These are phyloP conservation scores for Solanum pinnatisectum DNA, from an alignment of 257 asterid species.

Conservation along the genomic window DNA sequence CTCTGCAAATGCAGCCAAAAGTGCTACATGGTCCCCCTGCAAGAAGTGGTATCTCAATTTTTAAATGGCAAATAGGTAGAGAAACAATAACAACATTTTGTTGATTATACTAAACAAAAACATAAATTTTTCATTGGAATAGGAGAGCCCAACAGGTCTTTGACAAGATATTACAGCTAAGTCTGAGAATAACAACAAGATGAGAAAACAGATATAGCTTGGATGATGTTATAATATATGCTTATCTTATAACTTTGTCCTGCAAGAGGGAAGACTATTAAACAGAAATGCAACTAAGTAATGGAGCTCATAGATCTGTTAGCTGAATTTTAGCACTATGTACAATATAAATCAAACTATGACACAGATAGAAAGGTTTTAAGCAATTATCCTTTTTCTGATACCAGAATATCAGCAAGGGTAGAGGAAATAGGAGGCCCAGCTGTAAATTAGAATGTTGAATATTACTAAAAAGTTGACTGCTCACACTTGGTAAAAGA, in stretches of 20 bases:
- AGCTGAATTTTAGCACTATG: background rate
- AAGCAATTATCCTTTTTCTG: background rate
- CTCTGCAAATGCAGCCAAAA: slow-evolving; percentile 82
- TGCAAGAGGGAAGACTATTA: background rate
- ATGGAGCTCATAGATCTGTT: background rate
- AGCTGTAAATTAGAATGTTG: background rate
- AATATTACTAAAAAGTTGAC: background rate
- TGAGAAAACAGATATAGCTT: background rate
- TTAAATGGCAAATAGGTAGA: background rate
- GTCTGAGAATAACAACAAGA: background rate
- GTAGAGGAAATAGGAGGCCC: background rate
- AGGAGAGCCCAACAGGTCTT: background rate
- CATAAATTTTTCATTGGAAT: background rate
- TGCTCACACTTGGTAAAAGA: background rate
- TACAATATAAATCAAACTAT: background rate
- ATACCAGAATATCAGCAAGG: background rate
- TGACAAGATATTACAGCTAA: background rate
- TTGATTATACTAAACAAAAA: background rate
- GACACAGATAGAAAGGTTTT: background rate
- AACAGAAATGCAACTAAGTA: background rate
- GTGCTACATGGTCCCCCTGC: slow-evolving; percentile 97
- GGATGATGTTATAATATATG: background rate
- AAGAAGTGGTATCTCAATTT: slow-evolving; percentile 10
- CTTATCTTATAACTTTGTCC: background rate
- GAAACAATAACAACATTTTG: background rate